Evolutionary conservation across 306 rosid genomes (phyloP), one percentile per base, ranked within the genome.

Genomic region (Abrus pulchellus): DNA sequence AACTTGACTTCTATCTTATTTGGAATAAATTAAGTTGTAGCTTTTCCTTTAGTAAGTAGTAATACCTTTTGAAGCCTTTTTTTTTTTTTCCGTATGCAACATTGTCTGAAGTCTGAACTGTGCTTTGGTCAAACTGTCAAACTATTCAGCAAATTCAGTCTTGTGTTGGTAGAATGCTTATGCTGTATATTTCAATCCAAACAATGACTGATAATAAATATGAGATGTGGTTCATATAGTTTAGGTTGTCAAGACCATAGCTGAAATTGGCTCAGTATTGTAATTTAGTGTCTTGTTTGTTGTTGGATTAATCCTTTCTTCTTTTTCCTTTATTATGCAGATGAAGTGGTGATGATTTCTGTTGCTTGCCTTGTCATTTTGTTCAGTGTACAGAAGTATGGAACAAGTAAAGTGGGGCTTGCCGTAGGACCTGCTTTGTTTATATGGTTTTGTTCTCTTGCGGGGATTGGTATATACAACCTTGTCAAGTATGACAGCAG

Each of bases 381-480:
- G 80, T 94, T 94, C 92, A 94, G 97, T 67, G 91, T 94, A 62
- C 98, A 94, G 89, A 92, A 92, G 87, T 94, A 86, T 72, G 98
- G 98, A 80, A 92, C 98, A 72, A 94, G 98, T 87, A 94, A 94
- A 92, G 90, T 92, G 86, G 98, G 98, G 84, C 90, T 94, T 72
- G 90, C 49, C 74, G 91, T 94, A n/a, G 98, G 98, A 77, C 98
- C 98, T 68, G 98, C 98, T 71, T 87, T 94, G 78, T 87, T 92
- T 70, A 41, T 92, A 83, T 94, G 98, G 98, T 94, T 92, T 84
- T 94, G 97, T 86, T 88, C 87, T 70, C 97, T 94, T 72, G 98
- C 90, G 43, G 81, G 85, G 80, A 60, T 86, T 83, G 98, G 98
- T 73, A 86, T 92, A 81, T 94, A 94, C 90, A 94, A 94, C 83